These are phyloP conservation scores for Vaccinium vitisidaea DNA, from an alignment of 148 eudicot species.

Conservation along the genomic window DNA sequence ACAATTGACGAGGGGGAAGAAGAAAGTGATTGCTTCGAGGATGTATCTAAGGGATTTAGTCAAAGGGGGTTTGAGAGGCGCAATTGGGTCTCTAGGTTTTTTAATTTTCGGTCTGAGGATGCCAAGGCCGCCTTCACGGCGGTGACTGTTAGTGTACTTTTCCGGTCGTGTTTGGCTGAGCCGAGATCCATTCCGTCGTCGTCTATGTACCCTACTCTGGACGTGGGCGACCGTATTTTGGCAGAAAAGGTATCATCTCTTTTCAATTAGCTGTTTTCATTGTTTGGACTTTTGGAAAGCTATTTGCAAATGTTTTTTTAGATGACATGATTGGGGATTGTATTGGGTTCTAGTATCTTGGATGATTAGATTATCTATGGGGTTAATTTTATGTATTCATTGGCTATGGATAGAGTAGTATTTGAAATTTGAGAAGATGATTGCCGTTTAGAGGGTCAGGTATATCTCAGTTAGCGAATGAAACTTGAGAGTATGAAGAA, in stretches of 20 bases:
- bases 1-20: conserved; percentile 11
- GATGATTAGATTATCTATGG: not conserved
- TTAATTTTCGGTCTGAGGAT: conserved; percentile 61
- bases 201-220: conserved; percentile 84
- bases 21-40: conserved; percentile 9
- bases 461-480: not conserved
- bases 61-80: conserved; percentile 20
- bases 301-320: not conserved
- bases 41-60: conserved; percentile 14
- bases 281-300: not conserved
- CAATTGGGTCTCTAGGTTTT: conserved; percentile 51
- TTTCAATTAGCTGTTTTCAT: not conserved
- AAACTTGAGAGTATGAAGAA: not conserved
- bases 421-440: not conserved
- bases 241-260: conserved; percentile 74
- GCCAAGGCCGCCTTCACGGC: conserved; percentile 85
- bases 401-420: not conserved
- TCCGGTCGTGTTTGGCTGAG: conserved; percentile 70
- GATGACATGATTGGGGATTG: not conserved
- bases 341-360: too few relatives aligned
- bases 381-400: not conserved
- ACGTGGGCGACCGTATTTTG: conserved; percentile 77
- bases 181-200: conserved; percentile 80
- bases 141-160: conserved; percentile 64
- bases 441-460: not conserved